Evolutionary conservation across 768 basidiomycete species (phyloP).

Genomic region (Boletales sp.): DNA sequence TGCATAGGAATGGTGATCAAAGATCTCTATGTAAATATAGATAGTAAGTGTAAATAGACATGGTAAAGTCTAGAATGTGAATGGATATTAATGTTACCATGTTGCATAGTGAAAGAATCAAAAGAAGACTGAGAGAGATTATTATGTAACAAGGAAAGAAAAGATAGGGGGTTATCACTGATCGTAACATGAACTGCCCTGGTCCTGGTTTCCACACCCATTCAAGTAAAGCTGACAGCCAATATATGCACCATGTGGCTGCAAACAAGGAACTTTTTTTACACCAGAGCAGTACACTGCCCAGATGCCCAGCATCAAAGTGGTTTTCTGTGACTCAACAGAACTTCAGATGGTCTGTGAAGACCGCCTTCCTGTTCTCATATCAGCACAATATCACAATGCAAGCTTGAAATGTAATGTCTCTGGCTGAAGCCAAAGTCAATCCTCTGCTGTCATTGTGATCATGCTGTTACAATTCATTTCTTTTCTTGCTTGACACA

Average conservation of each 20-base stretch:
- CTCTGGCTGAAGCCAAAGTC: slow-evolving; percentile 95
- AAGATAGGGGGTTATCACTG: too few relatives aligned
- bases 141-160: too few relatives aligned
- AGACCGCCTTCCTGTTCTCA: slow-evolving; percentile 79
- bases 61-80: too few relatives aligned
- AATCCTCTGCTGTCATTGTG: slow-evolving; percentile 92
- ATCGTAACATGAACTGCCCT: slow-evolving; percentile 97
- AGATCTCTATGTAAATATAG: too few relatives aligned
- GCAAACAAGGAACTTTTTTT: slow-evolving; percentile 66
- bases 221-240: slow-evolving; percentile 1
- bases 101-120: too few relatives aligned
- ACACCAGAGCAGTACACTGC: slow-evolving; percentile 83
- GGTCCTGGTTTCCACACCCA: slow-evolving; percentile 92
- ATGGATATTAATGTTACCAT: too few relatives aligned
- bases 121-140: too few relatives aligned
- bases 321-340: slow-evolving; percentile 74
- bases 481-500: too few relatives aligned
- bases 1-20: too few relatives aligned
- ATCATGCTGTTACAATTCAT: too few relatives aligned
- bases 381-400: too few relatives aligned
- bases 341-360: slow-evolving; percentile 69
- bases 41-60: too few relatives aligned
- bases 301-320: slow-evolving; percentile 76
- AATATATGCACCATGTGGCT: not conserved
- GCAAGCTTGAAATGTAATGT: slow-evolving; percentile 53